Percentiles rank a stretch among this genome's conserved stretches.
Conservation (phyloP, 805 yeast genomes). For the Blastobotrys muscicola region DNA sequence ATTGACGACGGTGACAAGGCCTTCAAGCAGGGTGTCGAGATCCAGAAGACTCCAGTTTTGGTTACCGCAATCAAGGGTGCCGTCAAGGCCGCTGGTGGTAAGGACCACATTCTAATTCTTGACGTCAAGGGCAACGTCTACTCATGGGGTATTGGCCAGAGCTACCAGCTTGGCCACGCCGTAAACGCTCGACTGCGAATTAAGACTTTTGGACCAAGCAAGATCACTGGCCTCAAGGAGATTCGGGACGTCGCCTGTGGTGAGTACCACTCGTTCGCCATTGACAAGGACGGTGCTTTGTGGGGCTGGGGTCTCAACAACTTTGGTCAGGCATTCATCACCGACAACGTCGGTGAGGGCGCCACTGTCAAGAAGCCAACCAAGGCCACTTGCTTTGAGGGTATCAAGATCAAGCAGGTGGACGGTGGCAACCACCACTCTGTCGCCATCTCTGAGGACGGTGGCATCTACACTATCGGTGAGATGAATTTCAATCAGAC, state of each 20-base stretch:
- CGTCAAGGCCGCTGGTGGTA: slow-evolving; percentile 82
- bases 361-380: slow-evolving; percentile 73
- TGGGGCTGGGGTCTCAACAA: slow-evolving; percentile 94
- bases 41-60: slow-evolving; percentile 61
- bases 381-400: slow-evolving; percentile 53
- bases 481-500: slow-evolving; percentile 89
- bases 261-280: slow-evolving; percentile 92
- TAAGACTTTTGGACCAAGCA: slow-evolving; percentile 52
- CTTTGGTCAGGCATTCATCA: slow-evolving; percentile 89
- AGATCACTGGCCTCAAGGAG: slow-evolving; percentile 71
- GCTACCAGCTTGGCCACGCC: slow-evolving; percentile 81
- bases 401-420: slow-evolving; percentile 47
- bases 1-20: slow-evolving; percentile 79
- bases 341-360: slow-evolving; percentile 56
- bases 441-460: slow-evolving; percentile 59
- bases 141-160: slow-evolving; percentile 98
- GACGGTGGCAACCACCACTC: slow-evolving; percentile 96
- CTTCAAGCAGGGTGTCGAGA: slow-evolving; percentile 51
- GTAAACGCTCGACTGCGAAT: slow-evolving; percentile 32
- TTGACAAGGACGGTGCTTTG: slow-evolving; percentile 60
- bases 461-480: slow-evolving; percentile 79
- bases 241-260: slow-evolving; percentile 82
- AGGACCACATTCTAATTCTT: slow-evolving; percentile 81
- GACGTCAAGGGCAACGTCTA: slow-evolving; percentile 78
- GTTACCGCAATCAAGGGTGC: slow-evolving; percentile 54